phyloP scores from a whole-genome alignment of 805 yeast genomes.

The Tetrapisispora iriomotensis region DNA sequence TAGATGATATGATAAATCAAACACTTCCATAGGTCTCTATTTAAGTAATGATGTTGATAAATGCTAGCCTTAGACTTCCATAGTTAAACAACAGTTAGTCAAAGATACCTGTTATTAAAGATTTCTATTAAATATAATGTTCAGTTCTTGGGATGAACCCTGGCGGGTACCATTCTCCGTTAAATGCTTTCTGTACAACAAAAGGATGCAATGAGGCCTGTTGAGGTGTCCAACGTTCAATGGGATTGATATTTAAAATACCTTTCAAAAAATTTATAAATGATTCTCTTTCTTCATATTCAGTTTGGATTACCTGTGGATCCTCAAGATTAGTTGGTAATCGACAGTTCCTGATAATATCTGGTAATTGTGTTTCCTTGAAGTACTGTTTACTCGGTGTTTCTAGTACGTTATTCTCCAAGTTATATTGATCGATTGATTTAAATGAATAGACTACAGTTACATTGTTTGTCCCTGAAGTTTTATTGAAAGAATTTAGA shows the following conservation, averaged over 20 bases:
- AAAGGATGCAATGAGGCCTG: conserved; percentile 92
- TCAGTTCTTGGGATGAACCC: no score
- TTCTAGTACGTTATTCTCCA: conserved; percentile 36
- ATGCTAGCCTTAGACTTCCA: no score
- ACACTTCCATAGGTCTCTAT: no score
- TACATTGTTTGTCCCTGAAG: no score
- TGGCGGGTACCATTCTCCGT: conserved; percentile 43
- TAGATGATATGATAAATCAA: no score
- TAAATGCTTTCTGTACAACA: conserved; percentile 50
- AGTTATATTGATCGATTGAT: conserved; percentile 38
- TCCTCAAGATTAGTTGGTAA: conserved; percentile 44
- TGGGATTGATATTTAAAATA: conserved; percentile 73
- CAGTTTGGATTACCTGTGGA: conserved; percentile 39
- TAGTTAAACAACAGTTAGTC: no score
- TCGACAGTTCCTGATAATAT: conserved; percentile 69
- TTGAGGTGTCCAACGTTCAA: conserved; percentile 94
- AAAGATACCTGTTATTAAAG: no score
- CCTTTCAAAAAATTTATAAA: conserved; percentile 73
- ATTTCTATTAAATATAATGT: no score
- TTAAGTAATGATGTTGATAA: no score
- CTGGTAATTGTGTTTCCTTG: conserved; percentile 42
- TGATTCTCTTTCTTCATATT: conserved; percentile 59
- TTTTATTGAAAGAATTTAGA: no score
- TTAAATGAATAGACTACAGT: conserved; percentile 37
- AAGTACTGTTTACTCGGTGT: conserved; percentile 78